Evolutionary conservation across 1,284 basidiomycete species (phyloP), one percentile per base, ranked within the genome.

Genomic region (Peniophora sp.): DNA sequence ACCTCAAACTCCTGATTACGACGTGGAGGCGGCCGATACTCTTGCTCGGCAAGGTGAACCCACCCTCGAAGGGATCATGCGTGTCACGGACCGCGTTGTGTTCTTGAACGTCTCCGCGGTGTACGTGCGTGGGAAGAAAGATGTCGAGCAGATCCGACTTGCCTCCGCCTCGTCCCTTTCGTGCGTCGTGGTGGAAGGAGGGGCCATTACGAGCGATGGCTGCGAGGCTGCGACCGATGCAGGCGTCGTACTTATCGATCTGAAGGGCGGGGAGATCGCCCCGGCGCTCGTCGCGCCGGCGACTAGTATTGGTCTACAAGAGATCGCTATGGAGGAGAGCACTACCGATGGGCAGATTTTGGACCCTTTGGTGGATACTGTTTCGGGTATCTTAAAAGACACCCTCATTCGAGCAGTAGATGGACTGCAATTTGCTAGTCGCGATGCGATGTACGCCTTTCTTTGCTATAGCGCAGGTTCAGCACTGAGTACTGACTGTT

Each of bases 391-490:
- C 43, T 55, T 83, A 32, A 73, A 80, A 20, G 77, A 76, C 22
- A 60, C 74, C 0, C 62, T 88, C 37, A 77, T 86, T 23, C 73
- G 74, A 32, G 89, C 84, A 0, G 76, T 79, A 3, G 91, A 94
- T 61, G 88, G 88, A 0, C 70, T 91, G 14, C 74, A 78, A 49
- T 92, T 88, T 58, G 73, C 72, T 3, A 79, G 80, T 22, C 78
- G 88, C 44, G 81, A 91, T 60, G 77, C 81, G 36, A 64, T 88
- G 83, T 88, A 57, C 60, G 83, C 66, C 37, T 10, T 1, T 34
- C 45, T 34, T 2, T 12, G 23, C 27, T 41, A 27, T 15, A 39
- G 12, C 17, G 47, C 49, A 68, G 68, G 14, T 2, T 12, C 5
- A 32, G 17, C 17, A 9, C 14, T 53, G 17, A n/a, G 49, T 2